A percentile compares a stretch with the other conserved stretches of the same genome.
Conservation (phyloP, 169 alveolate genomes). For the Plasmodium reichenowi region DNA sequence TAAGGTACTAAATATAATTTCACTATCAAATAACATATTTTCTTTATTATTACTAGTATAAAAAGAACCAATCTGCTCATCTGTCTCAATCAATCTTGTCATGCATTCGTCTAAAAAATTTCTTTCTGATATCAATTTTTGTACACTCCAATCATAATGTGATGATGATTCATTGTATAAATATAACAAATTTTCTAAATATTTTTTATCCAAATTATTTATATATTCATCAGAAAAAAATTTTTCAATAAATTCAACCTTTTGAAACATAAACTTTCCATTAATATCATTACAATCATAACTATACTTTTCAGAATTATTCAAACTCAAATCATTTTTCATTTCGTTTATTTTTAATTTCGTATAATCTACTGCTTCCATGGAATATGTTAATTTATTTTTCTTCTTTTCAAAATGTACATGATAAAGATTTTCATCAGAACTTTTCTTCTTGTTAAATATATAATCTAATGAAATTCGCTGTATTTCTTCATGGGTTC, state of each 20-base stretch:
- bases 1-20: conserved; percentile 91
- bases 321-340: conserved; percentile 17
- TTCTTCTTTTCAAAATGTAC: conserved; percentile 43
- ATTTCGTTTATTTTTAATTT: conserved; percentile 39
- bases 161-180: conserved; percentile 67
- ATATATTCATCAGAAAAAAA: conserved; percentile 61
- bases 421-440: conserved; percentile 44
- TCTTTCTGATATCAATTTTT: conserved; percentile 49
- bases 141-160: conserved; percentile 73
- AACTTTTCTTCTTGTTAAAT: conserved; percentile 53
- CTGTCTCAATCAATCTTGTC: conserved; percentile 38
- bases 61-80: conserved; percentile 63
- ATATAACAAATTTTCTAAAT: conserved; percentile 66
- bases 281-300: conserved; percentile 29
- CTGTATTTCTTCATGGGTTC: conserved; percentile 69
- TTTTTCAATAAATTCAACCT: conserved; percentile 25
- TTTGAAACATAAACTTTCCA: conserved; percentile 13
- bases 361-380: conserved; percentile 52
- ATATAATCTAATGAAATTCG: conserved; percentile 75
- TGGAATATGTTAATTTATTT: conserved; percentile 9
- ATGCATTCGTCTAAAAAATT: conserved; percentile 41
- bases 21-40: conserved; percentile 87
- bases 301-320: conserved; percentile 50
- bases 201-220: conserved; percentile 55
- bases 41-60: conserved; percentile 76